Conservation (phyloP, 2,329 filamentous ascomycete genomes). For the Fusarium tjaetaba region DNA sequence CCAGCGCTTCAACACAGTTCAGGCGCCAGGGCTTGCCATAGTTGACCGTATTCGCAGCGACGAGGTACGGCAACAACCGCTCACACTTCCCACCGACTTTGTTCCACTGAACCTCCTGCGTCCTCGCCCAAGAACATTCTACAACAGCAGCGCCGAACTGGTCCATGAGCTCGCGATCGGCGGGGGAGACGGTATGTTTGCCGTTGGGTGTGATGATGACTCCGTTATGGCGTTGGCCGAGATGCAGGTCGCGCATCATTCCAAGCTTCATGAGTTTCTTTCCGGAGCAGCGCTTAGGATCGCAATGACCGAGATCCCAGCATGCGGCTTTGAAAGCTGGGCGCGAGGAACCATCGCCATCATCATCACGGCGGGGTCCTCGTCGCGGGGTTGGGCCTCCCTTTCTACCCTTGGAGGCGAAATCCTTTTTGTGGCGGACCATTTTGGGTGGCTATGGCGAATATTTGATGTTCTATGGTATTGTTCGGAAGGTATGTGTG, state of each 20-base stretch:
- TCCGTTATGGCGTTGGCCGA: slow-evolving; percentile 91
- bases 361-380: slow-evolving; percentile 58
- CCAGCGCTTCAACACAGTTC: slow-evolving; percentile 95
- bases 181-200: slow-evolving; percentile 83
- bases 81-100: slow-evolving; percentile 95
- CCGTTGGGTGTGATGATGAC: slow-evolving; percentile 97
- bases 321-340: slow-evolving; percentile 89
- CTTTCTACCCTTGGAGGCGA: slow-evolving; percentile 77
- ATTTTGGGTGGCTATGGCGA: slow-evolving; percentile 56
- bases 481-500: background rate
- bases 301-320: slow-evolving; percentile 98
- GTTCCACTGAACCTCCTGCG: slow-evolving; percentile 88
- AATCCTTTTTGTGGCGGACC: slow-evolving; percentile 97
- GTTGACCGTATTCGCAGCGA: slow-evolving; percentile 96
- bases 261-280: slow-evolving; percentile 93
- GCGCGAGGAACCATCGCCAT: slow-evolving; percentile 50
- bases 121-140: slow-evolving; percentile 95
- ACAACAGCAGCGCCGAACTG: slow-evolving; percentile 94
- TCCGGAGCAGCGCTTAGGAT: slow-evolving; percentile 94
- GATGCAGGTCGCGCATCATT: slow-evolving; percentile 89
- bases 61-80: slow-evolving; percentile 89
- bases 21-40: slow-evolving; percentile 95
- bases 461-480: background rate
- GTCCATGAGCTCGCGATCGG: slow-evolving; percentile 83
- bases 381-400: slow-evolving; percentile 62